Base-by-base conservation (phyloP, 2,329 filamentous ascomycete genomes). In the Fusarium subtropicale region DNA sequence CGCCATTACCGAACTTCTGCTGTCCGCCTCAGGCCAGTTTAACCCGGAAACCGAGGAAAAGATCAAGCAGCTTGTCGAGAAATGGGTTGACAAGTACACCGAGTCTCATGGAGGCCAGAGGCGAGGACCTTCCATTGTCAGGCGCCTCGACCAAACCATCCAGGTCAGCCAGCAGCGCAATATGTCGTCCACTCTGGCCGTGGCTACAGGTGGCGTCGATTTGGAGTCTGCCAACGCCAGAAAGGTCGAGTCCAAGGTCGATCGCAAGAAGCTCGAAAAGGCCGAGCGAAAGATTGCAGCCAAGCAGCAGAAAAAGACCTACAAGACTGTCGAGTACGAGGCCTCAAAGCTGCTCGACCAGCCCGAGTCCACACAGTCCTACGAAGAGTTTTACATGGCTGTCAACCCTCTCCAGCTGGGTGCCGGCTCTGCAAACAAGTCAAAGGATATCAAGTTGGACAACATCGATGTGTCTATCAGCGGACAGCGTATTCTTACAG, bases 331-430 rank as follows among this genome's bases (percentile, higher is more conserved):
- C 73, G 93, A 97, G 81, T 99, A 99, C 79, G 96, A 99, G 82
- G 92, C 96, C 1, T 98, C 96, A 15, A 90, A 90, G 72, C 85
- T 99, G 71, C 89, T 99, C 71, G 91, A 97, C 77, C 88, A 93
- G 80, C 87, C 93, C 6, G 91, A 95, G 75, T 88, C 91, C 75
- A 85, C 94, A 15, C 91, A 97, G 85, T 97, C 93, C 41, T 99
- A 99, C 79, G 96, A 99, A 81, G 96, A 99, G 79, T 98, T 99
- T 83, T 99, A 97, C 87, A 98, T 99, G 96, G 91, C 93, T 56
- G 96, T 99, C 84, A 99, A 99, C 80, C 96, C 96, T 65, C 87
- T 99, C 68, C 95, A 98, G 78, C 76, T 98, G 64, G 95, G 94
- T 56, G 83, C 86, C 71, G 80, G 87, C 59, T 87, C 90, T 33